phyloP scores from a whole-genome alignment of 2,329 filamentous ascomycete species.

The Cladosporium velox region DNA sequence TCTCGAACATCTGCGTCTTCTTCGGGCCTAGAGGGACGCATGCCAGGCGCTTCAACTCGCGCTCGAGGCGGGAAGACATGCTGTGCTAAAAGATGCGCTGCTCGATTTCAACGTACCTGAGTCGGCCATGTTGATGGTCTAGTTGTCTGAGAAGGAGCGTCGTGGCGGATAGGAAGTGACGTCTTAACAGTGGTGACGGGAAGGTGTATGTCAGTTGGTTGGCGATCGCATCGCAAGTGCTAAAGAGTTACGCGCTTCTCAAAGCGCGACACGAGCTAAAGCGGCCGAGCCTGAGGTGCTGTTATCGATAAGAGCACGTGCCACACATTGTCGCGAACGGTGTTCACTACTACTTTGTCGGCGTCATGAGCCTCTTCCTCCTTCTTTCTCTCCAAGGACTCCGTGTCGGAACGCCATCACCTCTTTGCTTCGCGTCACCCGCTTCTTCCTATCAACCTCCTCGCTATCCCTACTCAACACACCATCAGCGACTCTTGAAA shows the following conservation, averaged over 20 bases:
- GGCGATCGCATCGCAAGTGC: neutral
- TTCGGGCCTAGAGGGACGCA: neutral
- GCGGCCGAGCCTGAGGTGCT: neutral
- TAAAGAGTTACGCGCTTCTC: conserved; percentile 1
- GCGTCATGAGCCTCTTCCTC: conserved; percentile 19
- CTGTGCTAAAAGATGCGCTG: conserved; percentile 9
- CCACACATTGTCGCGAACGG: neutral
- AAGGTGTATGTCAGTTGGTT: neutral
- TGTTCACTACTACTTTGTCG: neutral
- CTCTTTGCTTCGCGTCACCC: conserved; percentile 24
- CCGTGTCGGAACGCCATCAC: conserved; percentile 39
- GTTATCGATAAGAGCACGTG: neutral
- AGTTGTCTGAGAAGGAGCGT: neutral
- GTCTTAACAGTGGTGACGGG: neutral
- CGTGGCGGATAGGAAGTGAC: neutral
- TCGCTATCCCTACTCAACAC: conserved; percentile 20
- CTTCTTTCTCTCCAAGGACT: conserved; percentile 39
- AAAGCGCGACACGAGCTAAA: conserved; percentile 8
- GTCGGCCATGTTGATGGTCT: conserved; percentile 4
- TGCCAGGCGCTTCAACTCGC: neutral
- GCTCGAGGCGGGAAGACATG: neutral
- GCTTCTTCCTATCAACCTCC: conserved; percentile 8
- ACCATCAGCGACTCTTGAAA: conserved; percentile 31
- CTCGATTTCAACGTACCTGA: conserved; percentile 10
- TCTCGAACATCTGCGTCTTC: neutral